phyloP scores from a whole-genome alignment of 2,329 filamentous ascomycete species.

The Plenodomus tracheiphilus region DNA sequence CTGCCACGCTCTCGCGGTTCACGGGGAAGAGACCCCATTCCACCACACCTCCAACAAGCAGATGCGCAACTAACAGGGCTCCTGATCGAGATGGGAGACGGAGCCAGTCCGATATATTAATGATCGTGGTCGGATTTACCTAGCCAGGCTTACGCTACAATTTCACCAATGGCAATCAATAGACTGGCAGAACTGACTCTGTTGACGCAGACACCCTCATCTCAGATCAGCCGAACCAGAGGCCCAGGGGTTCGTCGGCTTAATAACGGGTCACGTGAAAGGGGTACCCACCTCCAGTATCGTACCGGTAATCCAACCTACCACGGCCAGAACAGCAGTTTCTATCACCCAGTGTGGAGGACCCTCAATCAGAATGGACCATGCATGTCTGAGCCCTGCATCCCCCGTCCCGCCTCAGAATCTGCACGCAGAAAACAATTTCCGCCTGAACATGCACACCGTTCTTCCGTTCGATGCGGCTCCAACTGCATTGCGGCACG shows the following conservation, averaged over 20 bases:
- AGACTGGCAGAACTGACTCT: conserved; percentile 12
- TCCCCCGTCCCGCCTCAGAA: not conserved
- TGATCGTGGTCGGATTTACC: conserved; percentile 22
- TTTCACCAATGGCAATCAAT: conserved; percentile 13
- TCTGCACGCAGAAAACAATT: conserved; percentile 8
- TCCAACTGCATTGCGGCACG: conserved; percentile 10
- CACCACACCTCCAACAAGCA: too few species aligned
- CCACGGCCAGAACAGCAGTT: conserved; percentile 8
- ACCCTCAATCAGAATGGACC: not conserved
- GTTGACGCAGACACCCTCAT: conserved; percentile 15
- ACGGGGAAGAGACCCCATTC: too few species aligned
- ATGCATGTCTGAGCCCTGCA: not conserved
- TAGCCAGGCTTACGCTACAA: conserved; percentile 18
- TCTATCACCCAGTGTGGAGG: not conserved
- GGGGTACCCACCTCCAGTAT: conserved; percentile 15
- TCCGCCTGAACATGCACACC: conserved; percentile 3
- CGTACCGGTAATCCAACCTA: conserved; percentile 18
- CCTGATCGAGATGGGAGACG: too few species aligned
- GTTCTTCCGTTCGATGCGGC: conserved; percentile 23
- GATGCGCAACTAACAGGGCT: too few species aligned
- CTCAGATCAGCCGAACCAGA: conserved; percentile 39
- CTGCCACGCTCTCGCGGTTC: too few species aligned
- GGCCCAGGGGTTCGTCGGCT: conserved; percentile 23
- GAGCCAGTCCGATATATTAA: conserved; percentile 19
- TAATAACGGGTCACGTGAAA: conserved; percentile 33